These are phyloP conservation scores for Plantago major DNA, from an alignment of 257 asterid genomes.

Conservation along the genomic window DNA sequence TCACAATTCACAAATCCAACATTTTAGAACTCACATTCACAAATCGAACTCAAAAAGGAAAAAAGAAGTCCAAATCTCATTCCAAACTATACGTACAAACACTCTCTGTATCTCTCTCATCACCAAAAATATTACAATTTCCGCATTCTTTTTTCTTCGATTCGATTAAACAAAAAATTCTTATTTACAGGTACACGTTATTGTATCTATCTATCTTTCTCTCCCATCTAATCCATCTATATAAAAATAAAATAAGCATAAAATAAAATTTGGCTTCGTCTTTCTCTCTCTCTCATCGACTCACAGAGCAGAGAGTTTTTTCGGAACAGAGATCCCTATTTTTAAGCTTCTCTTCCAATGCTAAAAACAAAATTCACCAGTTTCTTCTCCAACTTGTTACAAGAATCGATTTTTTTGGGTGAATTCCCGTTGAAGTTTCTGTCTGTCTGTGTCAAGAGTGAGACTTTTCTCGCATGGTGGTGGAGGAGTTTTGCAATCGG, in stretches of 20 bases:
- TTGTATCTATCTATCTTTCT: slow-evolving; percentile 37
- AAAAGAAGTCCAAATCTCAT: neutral
- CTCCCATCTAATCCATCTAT: neutral
- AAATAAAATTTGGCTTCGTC: slow-evolving; percentile 1
- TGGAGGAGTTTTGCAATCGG: no score
- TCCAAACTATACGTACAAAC: slow-evolving; percentile 38
- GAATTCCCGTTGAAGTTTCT: no score
- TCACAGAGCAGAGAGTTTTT: slow-evolving; percentile 27
- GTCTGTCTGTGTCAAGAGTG: no score
- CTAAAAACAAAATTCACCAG: no score
- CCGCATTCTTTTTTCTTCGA: neutral
- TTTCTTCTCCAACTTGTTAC: no score
- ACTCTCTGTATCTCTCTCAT: slow-evolving; percentile 29
- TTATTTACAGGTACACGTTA: no score
- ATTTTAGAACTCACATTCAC: slow-evolving; percentile 10
- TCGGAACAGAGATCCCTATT: slow-evolving; percentile 81
- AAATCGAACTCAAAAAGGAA: slow-evolving; percentile 5
- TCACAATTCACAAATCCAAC: slow-evolving; percentile 10
- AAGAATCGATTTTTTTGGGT: no score
- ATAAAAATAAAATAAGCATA: no score
- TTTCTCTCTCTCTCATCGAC: slow-evolving; percentile 19
- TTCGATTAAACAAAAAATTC: neutral
- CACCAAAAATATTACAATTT: neutral
- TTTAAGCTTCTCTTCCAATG: slow-evolving; percentile 19
- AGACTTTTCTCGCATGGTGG: no score